Evolutionary conservation across 2,329 filamentous ascomycete species (phyloP).

Genomic region (Aureobasidium sp.): DNA sequence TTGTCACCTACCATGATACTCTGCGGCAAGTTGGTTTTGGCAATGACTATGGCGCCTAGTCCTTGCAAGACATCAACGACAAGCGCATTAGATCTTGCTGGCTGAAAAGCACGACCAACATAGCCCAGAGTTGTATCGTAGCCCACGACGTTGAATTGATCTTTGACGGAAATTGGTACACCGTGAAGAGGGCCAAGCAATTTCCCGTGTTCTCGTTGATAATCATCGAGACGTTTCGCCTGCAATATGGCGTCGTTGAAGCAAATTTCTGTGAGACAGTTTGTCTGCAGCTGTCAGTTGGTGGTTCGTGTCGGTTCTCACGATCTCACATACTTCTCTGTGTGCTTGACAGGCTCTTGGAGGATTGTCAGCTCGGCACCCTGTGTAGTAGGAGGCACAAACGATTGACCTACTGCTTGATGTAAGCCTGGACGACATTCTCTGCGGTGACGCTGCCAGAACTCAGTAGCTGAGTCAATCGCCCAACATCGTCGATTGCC

Average conservation of each 20-base stretch:
- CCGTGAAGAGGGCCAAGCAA: conserved; percentile 29
- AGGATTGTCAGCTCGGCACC: too few relatives aligned
- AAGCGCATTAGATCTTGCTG: conserved; percentile 43
- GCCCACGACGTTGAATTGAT: conserved; percentile 50
- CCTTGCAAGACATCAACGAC: conserved; percentile 44
- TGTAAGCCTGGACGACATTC: not conserved
- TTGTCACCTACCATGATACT: conserved; percentile 40
- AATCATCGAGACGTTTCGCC: conserved; percentile 45
- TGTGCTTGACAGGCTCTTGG: not conserved
- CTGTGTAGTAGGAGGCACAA: too few relatives aligned
- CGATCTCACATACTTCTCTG: not conserved
- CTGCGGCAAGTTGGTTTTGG: conserved; percentile 47
- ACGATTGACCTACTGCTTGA: not conserved
- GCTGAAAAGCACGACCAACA: conserved; percentile 42
- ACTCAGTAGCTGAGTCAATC: not conserved
- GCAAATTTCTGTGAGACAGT: conserved; percentile 39
- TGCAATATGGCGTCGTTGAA: conserved; percentile 47
- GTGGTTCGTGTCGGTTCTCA: not conserved
- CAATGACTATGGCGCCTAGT: conserved; percentile 47
- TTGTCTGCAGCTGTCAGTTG: not conserved
- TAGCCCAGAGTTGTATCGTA: conserved; percentile 48
- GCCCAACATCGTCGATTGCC: not conserved
- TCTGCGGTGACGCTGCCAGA: not conserved
- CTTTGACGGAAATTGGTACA: conserved; percentile 44
- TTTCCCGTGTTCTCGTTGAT: conserved; percentile 41